A percentile compares a stretch with the other conserved stretches of the same genome.
phyloP scores from a whole-genome alignment of 306 rosid species.

The barrel medic (Medicago truncatula) region DNA sequence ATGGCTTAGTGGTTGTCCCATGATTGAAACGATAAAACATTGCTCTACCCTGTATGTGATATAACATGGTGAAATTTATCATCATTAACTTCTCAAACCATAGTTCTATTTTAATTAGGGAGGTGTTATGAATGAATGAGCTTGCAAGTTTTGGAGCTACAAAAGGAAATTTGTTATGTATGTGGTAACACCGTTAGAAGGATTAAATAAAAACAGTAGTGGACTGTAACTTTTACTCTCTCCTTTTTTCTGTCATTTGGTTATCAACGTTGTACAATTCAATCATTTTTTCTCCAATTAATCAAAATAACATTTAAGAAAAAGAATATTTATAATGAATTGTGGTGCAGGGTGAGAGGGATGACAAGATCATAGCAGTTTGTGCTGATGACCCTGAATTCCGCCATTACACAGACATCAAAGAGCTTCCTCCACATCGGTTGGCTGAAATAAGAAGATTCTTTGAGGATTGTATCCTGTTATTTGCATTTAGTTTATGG shows the following conservation, averaged over 20 bases:
- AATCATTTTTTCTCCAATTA: background rate
- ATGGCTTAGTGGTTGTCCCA: constrained; percentile 22
- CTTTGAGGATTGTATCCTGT: constrained; percentile 96
- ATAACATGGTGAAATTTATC: constrained; percentile 21
- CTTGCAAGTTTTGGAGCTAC: constrained; percentile 2
- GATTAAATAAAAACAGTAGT: constrained; percentile 2
- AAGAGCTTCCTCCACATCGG: constrained; percentile 93
- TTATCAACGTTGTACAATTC: background rate
- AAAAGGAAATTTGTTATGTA: background rate
- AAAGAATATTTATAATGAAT: constrained; percentile 11
- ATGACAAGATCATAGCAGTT: constrained; percentile 98
- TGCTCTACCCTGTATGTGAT: constrained; percentile 10
- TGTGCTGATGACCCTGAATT: constrained; percentile 98
- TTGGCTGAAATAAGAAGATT: constrained; percentile 94
- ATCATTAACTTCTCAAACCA: constrained; percentile 11
- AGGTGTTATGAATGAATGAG: constrained; percentile 24
- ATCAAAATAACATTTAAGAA: constrained; percentile 10
- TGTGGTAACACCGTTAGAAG: background rate
- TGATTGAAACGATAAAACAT: constrained; percentile 21
- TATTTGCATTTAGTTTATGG: constrained; percentile 26
- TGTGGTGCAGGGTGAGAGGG: constrained; percentile 85
- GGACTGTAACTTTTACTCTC: constrained; percentile 6
- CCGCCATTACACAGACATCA: constrained; percentile 83
- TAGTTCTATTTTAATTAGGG: constrained; percentile 7
- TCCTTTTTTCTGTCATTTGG: constrained; percentile 15